A percentile compares a stretch with the other conserved stretches of the same genome.
Conservation (phyloP, 169 alveolate genomes). For the Cryptosporidium andersoni region DNA sequence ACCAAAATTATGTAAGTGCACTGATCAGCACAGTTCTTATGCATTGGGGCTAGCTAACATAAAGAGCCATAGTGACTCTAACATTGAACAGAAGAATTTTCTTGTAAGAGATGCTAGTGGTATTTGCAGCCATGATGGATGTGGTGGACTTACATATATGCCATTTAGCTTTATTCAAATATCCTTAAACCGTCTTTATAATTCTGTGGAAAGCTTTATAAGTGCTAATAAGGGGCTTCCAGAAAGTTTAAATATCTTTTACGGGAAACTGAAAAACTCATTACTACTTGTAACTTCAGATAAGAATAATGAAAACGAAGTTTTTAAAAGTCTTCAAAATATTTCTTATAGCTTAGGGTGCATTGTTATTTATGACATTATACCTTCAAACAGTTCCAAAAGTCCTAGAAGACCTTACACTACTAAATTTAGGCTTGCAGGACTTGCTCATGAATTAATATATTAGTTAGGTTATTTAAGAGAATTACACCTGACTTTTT, state of each 20-base stretch:
- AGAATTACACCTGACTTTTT: too few species aligned
- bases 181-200: slow-evolving; percentile 67
- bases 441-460: background rate
- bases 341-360: slow-evolving; percentile 30
- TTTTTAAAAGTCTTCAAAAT: slow-evolving; percentile 11
- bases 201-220: slow-evolving; percentile 53
- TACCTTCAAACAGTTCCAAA: background rate
- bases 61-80: background rate
- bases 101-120: background rate
- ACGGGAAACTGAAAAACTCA: slow-evolving; percentile 57
- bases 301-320: slow-evolving; percentile 16
- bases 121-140: slow-evolving; percentile 41
- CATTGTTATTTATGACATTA: slow-evolving; percentile 27
- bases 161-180: slow-evolving; percentile 75
- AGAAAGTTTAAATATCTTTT: slow-evolving; percentile 19
- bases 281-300: slow-evolving; percentile 20
- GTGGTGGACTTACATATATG: slow-evolving; percentile 69
- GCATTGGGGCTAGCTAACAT: background rate
- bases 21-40: background rate
- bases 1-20: slow-evolving; percentile 58
- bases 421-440: slow-evolving; percentile 22
- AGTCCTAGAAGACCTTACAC: slow-evolving; percentile 38
- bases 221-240: slow-evolving; percentile 34
- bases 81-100: background rate
- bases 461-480: too few species aligned